Percentiles rank a stretch among this genome's conserved stretches.
These are phyloP conservation scores for Capronia coronata DNA, from an alignment of 2,329 filamentous ascomycete species.

Conservation along the genomic window DNA sequence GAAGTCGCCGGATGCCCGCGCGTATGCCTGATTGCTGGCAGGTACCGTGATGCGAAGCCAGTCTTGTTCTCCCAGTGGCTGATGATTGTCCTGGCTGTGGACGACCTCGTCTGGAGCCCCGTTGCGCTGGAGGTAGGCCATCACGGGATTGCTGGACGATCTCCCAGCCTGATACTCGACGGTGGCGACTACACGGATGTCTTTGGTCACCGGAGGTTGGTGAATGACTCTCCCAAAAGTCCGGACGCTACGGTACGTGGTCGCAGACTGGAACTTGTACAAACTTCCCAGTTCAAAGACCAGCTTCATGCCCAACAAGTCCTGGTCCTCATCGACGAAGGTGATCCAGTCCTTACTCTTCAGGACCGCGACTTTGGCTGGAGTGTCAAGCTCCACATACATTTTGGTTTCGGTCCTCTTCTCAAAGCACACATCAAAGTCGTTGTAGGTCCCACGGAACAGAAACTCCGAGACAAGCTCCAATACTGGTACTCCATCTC, in stretches of 20 bases:
- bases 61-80: conserved; percentile 86
- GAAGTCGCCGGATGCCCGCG: conserved; percentile 96
- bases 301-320: too few relatives aligned
- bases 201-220: conserved; percentile 94
- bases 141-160: conserved; percentile 92
- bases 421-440: conserved; percentile 98
- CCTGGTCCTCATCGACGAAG: too few relatives aligned
- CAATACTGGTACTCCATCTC: conserved; percentile 82
- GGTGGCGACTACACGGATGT: conserved; percentile 94
- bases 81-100: conserved; percentile 93
- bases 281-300: too few relatives aligned
- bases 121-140: conserved; percentile 89
- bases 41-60: conserved; percentile 84
- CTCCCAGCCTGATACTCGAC: conserved; percentile 89
- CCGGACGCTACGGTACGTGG: conserved; percentile 82
- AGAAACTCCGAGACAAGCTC: conserved; percentile 97
- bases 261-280: too few relatives aligned
- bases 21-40: conserved; percentile 97
- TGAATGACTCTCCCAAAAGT: conserved; percentile 88
- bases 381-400: too few relatives aligned
- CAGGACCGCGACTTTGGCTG: too few relatives aligned
- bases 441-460: conserved; percentile 85
- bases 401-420: conserved; percentile 91
- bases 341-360: too few relatives aligned
- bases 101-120: conserved; percentile 92